Evolutionary conservation across 164 flowering plant genomes (phyloP).

Genomic region (Magnolia sinica): DNA sequence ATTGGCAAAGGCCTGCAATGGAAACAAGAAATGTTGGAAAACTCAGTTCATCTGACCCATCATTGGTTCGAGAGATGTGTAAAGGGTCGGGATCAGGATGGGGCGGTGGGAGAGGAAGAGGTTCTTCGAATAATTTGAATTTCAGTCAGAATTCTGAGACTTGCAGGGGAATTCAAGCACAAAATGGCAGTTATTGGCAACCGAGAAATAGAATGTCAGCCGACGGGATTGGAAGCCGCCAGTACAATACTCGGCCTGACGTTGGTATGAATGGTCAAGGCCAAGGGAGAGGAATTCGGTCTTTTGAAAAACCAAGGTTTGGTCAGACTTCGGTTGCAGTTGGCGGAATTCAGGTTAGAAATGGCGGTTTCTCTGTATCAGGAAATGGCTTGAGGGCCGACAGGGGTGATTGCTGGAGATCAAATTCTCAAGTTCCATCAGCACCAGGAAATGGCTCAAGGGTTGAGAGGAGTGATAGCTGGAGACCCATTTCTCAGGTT

Average conservation of each 20-base stretch:
- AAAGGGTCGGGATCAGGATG: constrained; percentile 12
- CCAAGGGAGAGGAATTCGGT: neutral
- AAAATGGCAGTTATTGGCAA: neutral
- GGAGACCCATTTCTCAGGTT: neutral
- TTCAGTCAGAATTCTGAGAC: constrained; percentile 1
- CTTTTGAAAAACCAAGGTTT: neutral
- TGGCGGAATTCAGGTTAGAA: neutral
- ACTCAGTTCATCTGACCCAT: neutral
- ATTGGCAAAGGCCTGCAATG: neutral
- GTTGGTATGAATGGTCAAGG: neutral
- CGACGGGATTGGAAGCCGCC: neutral
- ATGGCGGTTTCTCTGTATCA: neutral
- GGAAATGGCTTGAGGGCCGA: no score
- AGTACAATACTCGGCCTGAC: neutral
- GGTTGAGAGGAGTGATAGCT: neutral
- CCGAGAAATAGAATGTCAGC: neutral
- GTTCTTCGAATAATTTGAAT: neutral
- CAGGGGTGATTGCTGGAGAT: no score
- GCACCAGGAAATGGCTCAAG: neutral
- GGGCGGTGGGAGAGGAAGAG: constrained; percentile 7
- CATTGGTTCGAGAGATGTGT: neutral
- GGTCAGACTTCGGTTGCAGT: neutral
- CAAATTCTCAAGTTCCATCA: no score
- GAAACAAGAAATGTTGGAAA: neutral
- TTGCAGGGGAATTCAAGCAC: neutral